Evolutionary conservation across 176 grass and related monocot species (phyloP), one percentile per base, ranked within the genome.

Genomic region (Bromus sterilis): DNA sequence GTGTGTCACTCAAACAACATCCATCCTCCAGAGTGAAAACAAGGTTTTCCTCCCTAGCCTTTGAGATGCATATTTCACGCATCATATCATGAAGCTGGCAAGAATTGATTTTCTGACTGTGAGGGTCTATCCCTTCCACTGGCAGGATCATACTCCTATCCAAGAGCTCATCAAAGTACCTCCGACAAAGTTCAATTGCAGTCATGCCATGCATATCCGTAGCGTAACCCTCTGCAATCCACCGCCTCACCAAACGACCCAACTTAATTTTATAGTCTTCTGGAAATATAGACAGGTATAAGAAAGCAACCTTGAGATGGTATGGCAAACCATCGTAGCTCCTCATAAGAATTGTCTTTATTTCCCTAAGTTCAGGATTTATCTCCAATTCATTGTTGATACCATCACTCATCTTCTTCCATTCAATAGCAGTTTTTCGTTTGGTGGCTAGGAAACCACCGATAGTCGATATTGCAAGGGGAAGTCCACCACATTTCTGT

Each of bases 281-380:
- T 18, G 43, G 53, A 51, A 82, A 90, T 33, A 86, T 21, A 2
- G 46, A 51, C 1, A 90, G 6, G 3, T 89, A 86, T 8, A 89
- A 41, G n/a, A 89, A 78, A 42, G 23, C 69, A 4, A 63, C 21
- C 29, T 90, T 90, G 5, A 84, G 69, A 83, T 78, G 16, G 57
- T 87, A 80, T 9, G 89, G 80, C 9, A 91, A 51, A 16, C 66
- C 67, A 77, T 85, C 75, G 5, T 85, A 91, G 41, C 80, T 87
- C 9, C 58, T 31, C 7, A 20, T 71, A 34, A 87, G 41, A 6
- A 66, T 32, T 36, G 3, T 20, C 0, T 44, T 87, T 20, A 91
- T 63, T 2, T 3, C 49, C 20, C n/a, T 25, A 12, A 69, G 15
- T 5, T 25, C 7, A 0, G 24, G 62, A 64, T 87, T 91, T 10